Conservation (phyloP, 495 filamentous ascomycete genomes). For the Astrothelium macrocarpum region DNA sequence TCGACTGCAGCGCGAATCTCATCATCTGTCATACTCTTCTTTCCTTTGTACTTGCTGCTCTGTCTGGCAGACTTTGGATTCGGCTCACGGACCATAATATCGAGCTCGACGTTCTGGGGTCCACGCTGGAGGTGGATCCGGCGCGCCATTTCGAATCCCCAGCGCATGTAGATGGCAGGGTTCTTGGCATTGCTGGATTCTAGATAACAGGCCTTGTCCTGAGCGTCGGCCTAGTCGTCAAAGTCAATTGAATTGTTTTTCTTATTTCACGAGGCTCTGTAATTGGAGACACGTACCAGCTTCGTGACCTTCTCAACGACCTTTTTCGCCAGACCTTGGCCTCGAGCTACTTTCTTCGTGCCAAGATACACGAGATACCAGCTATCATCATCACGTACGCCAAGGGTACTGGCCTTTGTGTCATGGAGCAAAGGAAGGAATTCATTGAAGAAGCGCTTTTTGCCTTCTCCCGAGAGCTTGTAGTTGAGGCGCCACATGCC, state of each 20-base stretch:
- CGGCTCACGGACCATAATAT: slow-evolving; percentile 70
- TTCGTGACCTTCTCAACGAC: slow-evolving; percentile 56
- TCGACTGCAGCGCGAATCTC: background rate
- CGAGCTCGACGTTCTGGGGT: slow-evolving; percentile 51
- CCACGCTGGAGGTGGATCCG: slow-evolving; percentile 52
- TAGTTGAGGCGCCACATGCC: slow-evolving; percentile 66
- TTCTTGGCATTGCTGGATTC: slow-evolving; percentile 63
- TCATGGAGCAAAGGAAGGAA: slow-evolving; percentile 67
- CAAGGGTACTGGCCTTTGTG: slow-evolving; percentile 57
- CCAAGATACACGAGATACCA: slow-evolving; percentile 76
- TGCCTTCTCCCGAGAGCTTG: slow-evolving; percentile 59
- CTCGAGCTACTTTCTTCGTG: slow-evolving; percentile 52
- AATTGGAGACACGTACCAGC: slow-evolving; percentile 38
- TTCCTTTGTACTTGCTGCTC: background rate
- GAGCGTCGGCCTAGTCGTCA: slow-evolving; percentile 48
- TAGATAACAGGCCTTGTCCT: slow-evolving; percentile 57
- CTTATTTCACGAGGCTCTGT: background rate
- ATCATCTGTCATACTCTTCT: background rate
- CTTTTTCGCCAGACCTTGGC: slow-evolving; percentile 59
- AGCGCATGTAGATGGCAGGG: slow-evolving; percentile 55
- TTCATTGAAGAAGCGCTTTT: slow-evolving; percentile 62
- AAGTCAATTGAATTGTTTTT: slow-evolving; percentile 4
- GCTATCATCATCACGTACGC: slow-evolving; percentile 48
- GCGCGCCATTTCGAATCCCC: slow-evolving; percentile 53
- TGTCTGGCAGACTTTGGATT: background rate